Conservation (phyloP, 805 yeast genomes). For the Saccharomycopsis capsularis region DNA sequence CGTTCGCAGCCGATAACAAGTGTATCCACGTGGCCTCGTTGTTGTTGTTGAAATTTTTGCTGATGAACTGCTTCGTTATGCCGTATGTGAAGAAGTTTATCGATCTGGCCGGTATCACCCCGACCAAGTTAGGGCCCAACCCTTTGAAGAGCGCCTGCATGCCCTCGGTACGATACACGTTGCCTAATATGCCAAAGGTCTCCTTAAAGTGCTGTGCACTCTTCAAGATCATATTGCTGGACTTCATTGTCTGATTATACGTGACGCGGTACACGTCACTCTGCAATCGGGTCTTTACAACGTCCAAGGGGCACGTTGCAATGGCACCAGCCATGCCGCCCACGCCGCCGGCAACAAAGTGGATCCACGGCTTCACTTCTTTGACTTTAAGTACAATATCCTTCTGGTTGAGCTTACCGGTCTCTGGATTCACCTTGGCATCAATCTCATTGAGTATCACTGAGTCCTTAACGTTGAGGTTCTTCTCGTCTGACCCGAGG, state of each 20-base stretch:
- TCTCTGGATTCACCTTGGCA: neutral
- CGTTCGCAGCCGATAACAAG: conserved; percentile 76
- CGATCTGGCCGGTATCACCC: conserved; percentile 96
- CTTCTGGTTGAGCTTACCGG: neutral
- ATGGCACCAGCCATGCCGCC: conserved; percentile 99
- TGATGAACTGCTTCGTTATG: conserved; percentile 74
- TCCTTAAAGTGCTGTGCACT: conserved; percentile 71
- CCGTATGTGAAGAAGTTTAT: conserved; percentile 96
- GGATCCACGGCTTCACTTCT: conserved; percentile 54
- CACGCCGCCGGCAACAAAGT: conserved; percentile 83
- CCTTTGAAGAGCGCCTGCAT: conserved; percentile 85
- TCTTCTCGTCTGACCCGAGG: conserved; percentile 66
- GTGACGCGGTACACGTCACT: conserved; percentile 68
- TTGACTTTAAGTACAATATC: conserved; percentile 17
- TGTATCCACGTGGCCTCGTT: conserved; percentile 82
- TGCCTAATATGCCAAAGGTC: conserved; percentile 64
- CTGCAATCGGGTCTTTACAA: conserved; percentile 91
- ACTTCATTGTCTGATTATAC: conserved; percentile 33
- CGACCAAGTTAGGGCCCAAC: conserved; percentile 91
- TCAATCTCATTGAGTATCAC: conserved; percentile 14
- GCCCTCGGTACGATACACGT: conserved; percentile 74
- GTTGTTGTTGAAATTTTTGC: conserved; percentile 60
- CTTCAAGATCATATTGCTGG: conserved; percentile 35
- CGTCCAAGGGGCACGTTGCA: conserved; percentile 90
- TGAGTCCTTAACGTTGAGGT: conserved; percentile 43